Evolutionary conservation across 768 basidiomycete species (phyloP).

Genomic region (Lentinus tigrinus): DNA sequence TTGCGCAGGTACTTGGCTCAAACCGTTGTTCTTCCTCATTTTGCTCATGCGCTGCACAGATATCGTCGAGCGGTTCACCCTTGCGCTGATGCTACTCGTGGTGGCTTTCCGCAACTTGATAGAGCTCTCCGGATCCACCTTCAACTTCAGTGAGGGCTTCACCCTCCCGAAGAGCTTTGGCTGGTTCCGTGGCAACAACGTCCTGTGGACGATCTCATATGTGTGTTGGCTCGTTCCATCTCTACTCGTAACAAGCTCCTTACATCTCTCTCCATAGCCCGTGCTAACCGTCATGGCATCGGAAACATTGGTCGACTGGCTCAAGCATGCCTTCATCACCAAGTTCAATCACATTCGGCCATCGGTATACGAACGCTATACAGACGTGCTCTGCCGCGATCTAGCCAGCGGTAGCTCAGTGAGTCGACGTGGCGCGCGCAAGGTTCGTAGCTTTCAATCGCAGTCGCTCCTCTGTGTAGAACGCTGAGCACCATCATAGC

Average conservation of each 20-base stretch:
- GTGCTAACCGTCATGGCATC: conserved; percentile 88
- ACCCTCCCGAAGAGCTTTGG: conserved; percentile 81
- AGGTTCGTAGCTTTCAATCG: conserved; percentile 47
- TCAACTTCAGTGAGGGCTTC: conserved; percentile 70
- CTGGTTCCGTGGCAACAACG: conserved; percentile 76
- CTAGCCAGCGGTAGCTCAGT: conserved; percentile 77
- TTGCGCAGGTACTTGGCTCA: conserved; percentile 68
- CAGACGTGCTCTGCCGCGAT: conserved; percentile 93
- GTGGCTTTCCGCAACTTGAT: conserved; percentile 95
- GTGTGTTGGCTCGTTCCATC: no score
- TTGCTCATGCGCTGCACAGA: conserved; percentile 45
- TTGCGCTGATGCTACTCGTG: conserved; percentile 84
- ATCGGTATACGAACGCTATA: conserved; percentile 91
- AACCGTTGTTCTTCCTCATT: neutral
- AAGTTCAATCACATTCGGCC: conserved; percentile 99
- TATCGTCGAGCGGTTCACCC: conserved; percentile 95
- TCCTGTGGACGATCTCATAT: conserved; percentile 87
- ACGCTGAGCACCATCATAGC: conserved; percentile 40
- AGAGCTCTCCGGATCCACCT: conserved; percentile 88
- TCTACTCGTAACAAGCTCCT: no score
- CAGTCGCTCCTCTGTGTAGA: no score
- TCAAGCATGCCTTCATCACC: conserved; percentile 98
- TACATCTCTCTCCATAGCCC: conserved; percentile 51
- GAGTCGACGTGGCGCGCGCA: conserved; percentile 64
- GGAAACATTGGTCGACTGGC: conserved; percentile 96